A percentile compares a stretch with the other conserved stretches of the same genome.
phyloP scores from a whole-genome alignment of 2,329 filamentous ascomycete species.

The Hymenoscyphus repandus region DNA sequence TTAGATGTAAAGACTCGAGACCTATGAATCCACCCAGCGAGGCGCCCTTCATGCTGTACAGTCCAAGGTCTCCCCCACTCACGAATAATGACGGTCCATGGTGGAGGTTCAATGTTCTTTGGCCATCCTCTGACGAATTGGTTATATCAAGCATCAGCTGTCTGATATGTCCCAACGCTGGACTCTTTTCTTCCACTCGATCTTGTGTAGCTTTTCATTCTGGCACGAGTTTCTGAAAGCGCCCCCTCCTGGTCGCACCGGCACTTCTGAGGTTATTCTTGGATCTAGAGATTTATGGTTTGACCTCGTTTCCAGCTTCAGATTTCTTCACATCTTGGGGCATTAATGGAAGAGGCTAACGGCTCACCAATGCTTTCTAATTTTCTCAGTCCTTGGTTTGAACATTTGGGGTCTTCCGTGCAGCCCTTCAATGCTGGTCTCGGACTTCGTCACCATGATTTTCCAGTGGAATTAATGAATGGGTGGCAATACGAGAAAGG shows the following conservation, averaged over 20 bases:
- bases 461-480: too few relatives aligned
- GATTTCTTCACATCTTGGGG: neutral
- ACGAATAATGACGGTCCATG: too few relatives aligned
- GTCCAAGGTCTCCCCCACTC: too few relatives aligned
- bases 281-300: neutral
- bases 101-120: neutral
- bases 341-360: neutral
- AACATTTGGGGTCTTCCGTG: too few relatives aligned
- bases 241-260: neutral
- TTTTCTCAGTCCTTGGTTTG: too few relatives aligned
- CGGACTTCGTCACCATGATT: too few relatives aligned
- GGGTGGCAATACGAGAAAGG: too few relatives aligned
- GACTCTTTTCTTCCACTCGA: neutral
- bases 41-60: neutral
- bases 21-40: neutral
- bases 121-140: neutral
- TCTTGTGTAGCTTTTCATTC: neutral
- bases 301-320: neutral
- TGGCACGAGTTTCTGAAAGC: neutral
- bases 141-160: conserved; percentile 6
- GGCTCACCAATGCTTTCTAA: too few relatives aligned
- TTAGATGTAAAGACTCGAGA: neutral
- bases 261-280: neutral
- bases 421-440: too few relatives aligned
- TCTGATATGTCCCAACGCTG: neutral